Evolutionary conservation across 129 eudicot genomes (phyloP), one percentile per base, ranked within the genome.

Genomic region (Gnaphalium uliginosum): DNA sequence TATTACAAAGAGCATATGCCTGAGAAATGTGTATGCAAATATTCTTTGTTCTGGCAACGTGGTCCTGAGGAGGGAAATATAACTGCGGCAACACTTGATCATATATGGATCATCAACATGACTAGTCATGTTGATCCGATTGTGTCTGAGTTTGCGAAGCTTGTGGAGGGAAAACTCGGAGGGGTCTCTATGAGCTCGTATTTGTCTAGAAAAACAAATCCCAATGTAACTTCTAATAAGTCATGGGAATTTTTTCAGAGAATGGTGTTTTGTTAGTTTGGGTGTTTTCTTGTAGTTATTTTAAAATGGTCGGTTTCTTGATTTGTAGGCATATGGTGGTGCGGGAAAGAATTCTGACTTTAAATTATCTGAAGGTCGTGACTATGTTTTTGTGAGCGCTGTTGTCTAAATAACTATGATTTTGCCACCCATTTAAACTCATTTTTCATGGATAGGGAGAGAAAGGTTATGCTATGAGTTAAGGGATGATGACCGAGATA

Each of bases 11-110:
- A 84, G 62, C 97, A 92, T 81, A 41, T 68, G 8, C 74, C 83
- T 32, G 77, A 60, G 66, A 83, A 81, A 79, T 92, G 97, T 46
- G 2, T 63, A 46, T 92, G 97, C 83, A 62, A 81, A 61, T 89
- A 83, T 73, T 56, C 87, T 74, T 75, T 92, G 27, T 74, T 46
- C 63, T 92, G 97, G 97, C 81, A 66, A 66, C 90, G 89, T 75
- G 97, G 97, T 71, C 96, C 90, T 5, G 71, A 46, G 32, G 77
- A 70, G 71, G 92, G 87, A 54, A 79, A 69, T 73, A 25, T 82
- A 39, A 81, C 92, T 8, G 39, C 84, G 18, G 26, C 72, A n/a
- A 74, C 53, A 50, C 76, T 92, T 46, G 86, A 73, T 50, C 69
- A 75, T 68, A 76, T 89, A 59, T 83, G 86, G 46, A 37, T 37